Percentiles rank a stretch among this genome's conserved stretches.
Evolutionary conservation across 108 stramenopile species (phyloP).

Genomic region (Conticribra weissflogii): DNA sequence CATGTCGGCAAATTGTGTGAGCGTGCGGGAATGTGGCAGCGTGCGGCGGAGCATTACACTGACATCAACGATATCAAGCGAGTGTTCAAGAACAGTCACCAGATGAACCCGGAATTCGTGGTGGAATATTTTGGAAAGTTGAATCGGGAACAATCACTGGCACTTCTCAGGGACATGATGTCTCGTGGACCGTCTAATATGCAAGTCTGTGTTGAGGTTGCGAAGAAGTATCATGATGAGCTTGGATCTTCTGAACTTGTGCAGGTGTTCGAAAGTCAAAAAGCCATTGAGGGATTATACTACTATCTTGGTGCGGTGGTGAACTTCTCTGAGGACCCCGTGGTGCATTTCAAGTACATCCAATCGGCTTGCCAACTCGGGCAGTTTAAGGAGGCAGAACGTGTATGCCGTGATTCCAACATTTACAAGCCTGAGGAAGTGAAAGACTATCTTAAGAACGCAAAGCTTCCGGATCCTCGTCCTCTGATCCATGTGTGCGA

Average conservation of each 20-base stretch:
- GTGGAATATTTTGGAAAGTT: constrained; percentile 97
- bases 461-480: constrained; percentile 98
- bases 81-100: constrained; percentile 95
- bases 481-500: constrained; percentile 99
- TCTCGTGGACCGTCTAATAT: constrained; percentile 92
- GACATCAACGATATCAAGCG: constrained; percentile 99
- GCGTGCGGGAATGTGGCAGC: constrained; percentile 97
- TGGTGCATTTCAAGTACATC: constrained; percentile 99
- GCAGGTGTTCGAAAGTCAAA: constrained; percentile 95
- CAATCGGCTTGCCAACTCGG: constrained; percentile 94
- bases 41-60: constrained; percentile 99
- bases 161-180: constrained; percentile 97
- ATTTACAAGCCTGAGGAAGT: constrained; percentile 98
- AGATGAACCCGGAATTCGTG: constrained; percentile 96
- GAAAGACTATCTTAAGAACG: constrained; percentile 98
- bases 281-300: constrained; percentile 96
- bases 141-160: constrained; percentile 91
- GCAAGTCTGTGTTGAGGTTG: constrained; percentile 96
- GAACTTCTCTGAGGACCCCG: constrained; percentile 95
- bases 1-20: constrained; percentile 99
- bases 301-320: constrained; percentile 98
- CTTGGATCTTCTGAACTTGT: constrained; percentile 94
- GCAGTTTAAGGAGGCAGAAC: constrained; percentile 98
- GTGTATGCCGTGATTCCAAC: constrained; percentile 99
- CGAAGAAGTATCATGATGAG: constrained; percentile 98